Evolutionary conservation across 2,329 filamentous ascomycete species (phyloP).

Genomic region (Fulvia fulva): DNA sequence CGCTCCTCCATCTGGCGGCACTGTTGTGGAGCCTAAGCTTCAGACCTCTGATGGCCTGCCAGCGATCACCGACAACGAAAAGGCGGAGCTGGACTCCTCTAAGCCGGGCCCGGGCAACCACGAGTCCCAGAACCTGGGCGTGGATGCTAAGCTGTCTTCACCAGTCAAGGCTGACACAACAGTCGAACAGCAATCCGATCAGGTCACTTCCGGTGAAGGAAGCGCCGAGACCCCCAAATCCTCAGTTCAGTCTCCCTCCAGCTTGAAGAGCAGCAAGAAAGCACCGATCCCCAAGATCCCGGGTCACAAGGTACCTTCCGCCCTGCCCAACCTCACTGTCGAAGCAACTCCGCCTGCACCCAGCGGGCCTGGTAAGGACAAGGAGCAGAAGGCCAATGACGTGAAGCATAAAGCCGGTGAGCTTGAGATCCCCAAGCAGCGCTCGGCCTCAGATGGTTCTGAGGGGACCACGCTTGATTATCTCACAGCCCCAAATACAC

Average conservation of each 20-base stretch:
- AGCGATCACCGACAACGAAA: neutral
- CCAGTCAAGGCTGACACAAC: neutral
- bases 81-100: neutral
- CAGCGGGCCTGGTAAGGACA: neutral
- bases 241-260: neutral
- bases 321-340: constrained; percentile 6
- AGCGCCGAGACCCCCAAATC: neutral
- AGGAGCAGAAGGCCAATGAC: neutral
- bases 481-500: constrained; percentile 24
- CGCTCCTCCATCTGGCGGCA: neutral
- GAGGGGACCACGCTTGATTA: constrained; percentile 18
- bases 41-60: neutral
- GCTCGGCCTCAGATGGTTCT: constrained; percentile 14
- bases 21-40: neutral
- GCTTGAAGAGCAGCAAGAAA: constrained; percentile 8
- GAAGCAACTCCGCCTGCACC: neutral
- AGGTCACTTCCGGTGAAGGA: neutral
- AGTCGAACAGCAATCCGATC: neutral
- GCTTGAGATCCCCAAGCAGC: constrained; percentile 4
- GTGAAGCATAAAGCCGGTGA: neutral
- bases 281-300: constrained; percentile 11
- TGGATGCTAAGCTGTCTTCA: neutral
- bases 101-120: neutral
- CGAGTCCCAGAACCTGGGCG: neutral
- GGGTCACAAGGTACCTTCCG: constrained; percentile 8